Evolutionary conservation across 768 basidiomycete species (phyloP).

Genomic region (Leccinum boreale): DNA sequence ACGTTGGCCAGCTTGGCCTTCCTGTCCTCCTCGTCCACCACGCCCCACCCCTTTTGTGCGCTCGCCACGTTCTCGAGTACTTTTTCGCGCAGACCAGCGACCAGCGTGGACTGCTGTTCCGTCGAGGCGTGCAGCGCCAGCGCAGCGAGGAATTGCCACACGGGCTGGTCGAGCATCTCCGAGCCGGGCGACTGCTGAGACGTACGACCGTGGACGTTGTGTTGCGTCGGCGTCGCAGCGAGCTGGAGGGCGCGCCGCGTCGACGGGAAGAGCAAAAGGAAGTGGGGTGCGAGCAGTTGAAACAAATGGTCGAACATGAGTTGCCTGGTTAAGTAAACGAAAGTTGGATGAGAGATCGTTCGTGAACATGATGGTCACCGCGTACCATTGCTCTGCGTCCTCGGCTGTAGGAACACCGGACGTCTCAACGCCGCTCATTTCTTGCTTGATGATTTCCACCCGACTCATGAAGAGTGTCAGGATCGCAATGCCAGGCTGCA

Average conservation of each 20-base stretch:
- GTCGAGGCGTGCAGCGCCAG: slow-evolving; percentile 80
- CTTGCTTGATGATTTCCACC: slow-evolving; percentile 89
- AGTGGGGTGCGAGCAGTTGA: slow-evolving; percentile 69
- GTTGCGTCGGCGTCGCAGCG: slow-evolving; percentile 33
- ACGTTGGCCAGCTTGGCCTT: slow-evolving; percentile 85
- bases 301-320: slow-evolving; percentile 86
- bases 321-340: slow-evolving; percentile 52
- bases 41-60: slow-evolving; percentile 68
- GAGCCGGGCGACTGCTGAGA: slow-evolving; percentile 56
- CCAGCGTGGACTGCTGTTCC: slow-evolving; percentile 87
- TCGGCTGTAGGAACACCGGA: slow-evolving; percentile 60
- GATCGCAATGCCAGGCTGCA: slow-evolving; percentile 86
- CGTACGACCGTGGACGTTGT: slow-evolving; percentile 44
- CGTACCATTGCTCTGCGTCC: slow-evolving; percentile 79
- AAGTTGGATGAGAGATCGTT: slow-evolving; percentile 9
- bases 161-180: slow-evolving; percentile 80
- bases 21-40: slow-evolving; percentile 67
- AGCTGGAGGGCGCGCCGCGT: slow-evolving; percentile 58
- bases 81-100: slow-evolving; percentile 85
- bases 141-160: slow-evolving; percentile 93
- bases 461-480: slow-evolving; percentile 89
- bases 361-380: neutral
- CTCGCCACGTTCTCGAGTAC: slow-evolving; percentile 86
- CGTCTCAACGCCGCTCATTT: slow-evolving; percentile 50
- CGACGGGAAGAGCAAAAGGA: slow-evolving; percentile 86